Conservation (phyloP, 345 rosid species). For the Linum tenue region DNA sequence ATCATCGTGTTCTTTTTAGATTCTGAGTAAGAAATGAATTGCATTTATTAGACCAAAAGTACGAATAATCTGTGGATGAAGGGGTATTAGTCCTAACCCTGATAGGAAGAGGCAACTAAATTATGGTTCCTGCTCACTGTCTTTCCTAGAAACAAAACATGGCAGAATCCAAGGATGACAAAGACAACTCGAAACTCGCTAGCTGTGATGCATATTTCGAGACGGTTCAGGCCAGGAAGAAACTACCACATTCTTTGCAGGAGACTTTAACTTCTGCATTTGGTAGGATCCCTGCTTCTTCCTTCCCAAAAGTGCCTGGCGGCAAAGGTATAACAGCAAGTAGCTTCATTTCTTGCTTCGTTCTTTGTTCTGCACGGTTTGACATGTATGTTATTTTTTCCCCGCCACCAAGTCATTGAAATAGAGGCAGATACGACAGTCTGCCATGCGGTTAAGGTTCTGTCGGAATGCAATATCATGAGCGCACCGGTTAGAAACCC, state of each 20-base stretch:
- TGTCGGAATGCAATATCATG: constrained; percentile 64
- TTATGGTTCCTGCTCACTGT: neutral
- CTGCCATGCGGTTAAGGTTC: constrained; percentile 58
- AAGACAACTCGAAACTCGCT: constrained; percentile 25
- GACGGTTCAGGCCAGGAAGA: constrained; percentile 56
- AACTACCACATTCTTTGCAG: constrained; percentile 54
- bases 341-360: too few relatives aligned
- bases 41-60: too few relatives aligned
- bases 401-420: constrained; percentile 47
- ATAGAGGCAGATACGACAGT: constrained; percentile 56
- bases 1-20: too few relatives aligned
- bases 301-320: constrained; percentile 69
- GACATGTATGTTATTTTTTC: too few relatives aligned
- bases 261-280: constrained; percentile 69
- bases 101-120: neutral
- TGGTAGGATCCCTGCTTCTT: constrained; percentile 57
- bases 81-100: neutral
- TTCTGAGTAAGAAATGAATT: too few relatives aligned
- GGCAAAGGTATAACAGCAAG: constrained; percentile 45
- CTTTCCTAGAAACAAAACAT: constrained; percentile 9
- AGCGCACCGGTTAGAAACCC: constrained; percentile 72
- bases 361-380: too few relatives aligned
- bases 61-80: neutral
- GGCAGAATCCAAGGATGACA: constrained; percentile 25
- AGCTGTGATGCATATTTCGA: constrained; percentile 71